phyloP scores from a whole-genome alignment of 352 stramenopile genomes.

The Phytopythium oedochilum region DNA sequence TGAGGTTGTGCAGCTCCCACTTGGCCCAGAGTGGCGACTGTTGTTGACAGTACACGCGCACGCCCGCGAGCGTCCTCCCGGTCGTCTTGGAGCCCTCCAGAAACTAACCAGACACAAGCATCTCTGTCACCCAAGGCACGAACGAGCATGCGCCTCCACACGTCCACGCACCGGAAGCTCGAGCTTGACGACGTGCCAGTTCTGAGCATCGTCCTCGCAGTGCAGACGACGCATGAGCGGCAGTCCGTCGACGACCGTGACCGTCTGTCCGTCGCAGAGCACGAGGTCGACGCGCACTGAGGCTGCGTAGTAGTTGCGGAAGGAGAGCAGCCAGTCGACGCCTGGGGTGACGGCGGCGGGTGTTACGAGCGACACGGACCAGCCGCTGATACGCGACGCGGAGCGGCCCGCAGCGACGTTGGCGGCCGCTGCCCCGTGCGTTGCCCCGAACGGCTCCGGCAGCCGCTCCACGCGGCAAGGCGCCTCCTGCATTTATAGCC shows the following conservation, averaged over 20 bases:
- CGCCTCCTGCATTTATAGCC: not conserved
- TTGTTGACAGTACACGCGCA: conserved; percentile 57
- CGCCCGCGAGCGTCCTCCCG: conserved; percentile 23
- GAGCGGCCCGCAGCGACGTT: conserved; percentile 6
- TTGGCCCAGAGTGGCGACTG: conserved; percentile 52
- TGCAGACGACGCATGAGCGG: conserved; percentile 55
- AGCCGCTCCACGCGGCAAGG: not conserved
- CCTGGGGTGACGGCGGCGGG: not conserved
- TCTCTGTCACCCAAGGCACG: not conserved
- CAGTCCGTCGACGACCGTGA: conserved; percentile 30
- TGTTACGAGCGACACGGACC: conserved; percentile 36
- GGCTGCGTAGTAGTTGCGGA: conserved; percentile 69
- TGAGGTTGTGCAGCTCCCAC: conserved; percentile 51
- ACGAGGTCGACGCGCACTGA: conserved; percentile 47
- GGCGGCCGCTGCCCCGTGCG: not conserved
- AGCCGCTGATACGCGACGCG: conserved; percentile 25
- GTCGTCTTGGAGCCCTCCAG: not conserved
- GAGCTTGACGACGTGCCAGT: conserved; percentile 57
- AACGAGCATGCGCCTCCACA: conserved; percentile 15
- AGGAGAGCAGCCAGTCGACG: conserved; percentile 30
- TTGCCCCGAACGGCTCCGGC: not conserved
- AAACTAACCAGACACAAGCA: not conserved
- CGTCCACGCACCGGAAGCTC: conserved; percentile 29
- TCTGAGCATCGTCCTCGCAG: conserved; percentile 65
- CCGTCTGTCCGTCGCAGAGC: conserved; percentile 33